These are phyloP conservation scores for Entonaema liquescens DNA, from an alignment of 495 filamentous ascomycete genomes.

Conservation along the genomic window DNA sequence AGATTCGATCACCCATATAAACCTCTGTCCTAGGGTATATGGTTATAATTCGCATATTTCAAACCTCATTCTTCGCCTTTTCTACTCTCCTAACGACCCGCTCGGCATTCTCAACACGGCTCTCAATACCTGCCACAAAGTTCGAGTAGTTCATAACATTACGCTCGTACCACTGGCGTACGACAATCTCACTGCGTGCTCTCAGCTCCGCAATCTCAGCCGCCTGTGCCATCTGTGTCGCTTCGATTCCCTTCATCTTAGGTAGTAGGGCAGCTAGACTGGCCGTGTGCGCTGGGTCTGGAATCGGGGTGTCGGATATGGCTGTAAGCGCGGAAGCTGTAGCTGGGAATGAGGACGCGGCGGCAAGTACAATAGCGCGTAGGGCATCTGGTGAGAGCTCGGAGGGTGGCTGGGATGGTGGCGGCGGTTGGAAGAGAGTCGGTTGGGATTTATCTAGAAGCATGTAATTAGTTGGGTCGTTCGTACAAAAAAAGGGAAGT, in stretches of 20 bases:
- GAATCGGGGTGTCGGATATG: constrained; percentile 76
- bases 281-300: constrained; percentile 71
- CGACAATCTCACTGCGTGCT: constrained; percentile 71
- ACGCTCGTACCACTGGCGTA: constrained; percentile 84
- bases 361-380: constrained; percentile 76
- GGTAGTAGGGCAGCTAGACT: constrained; percentile 74
- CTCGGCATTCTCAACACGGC: constrained; percentile 72
- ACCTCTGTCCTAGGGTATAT: neutral
- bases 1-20: neutral
- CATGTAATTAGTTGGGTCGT: constrained; percentile 12
- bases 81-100: constrained; percentile 68
- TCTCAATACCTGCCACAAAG: constrained; percentile 79
- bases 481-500: neutral
- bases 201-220: constrained; percentile 75
- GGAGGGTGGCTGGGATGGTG: constrained; percentile 50
- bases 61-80: constrained; percentile 46
- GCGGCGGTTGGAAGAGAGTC: constrained; percentile 56
- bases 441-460: constrained; percentile 55
- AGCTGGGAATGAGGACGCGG: constrained; percentile 75
- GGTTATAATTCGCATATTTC: neutral
- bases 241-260: constrained; percentile 71
- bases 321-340: constrained; percentile 83
- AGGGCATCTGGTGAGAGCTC: constrained; percentile 55
- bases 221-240: constrained; percentile 74
- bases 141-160: constrained; percentile 73